Conservation (phyloP, 495 filamentous ascomycete species). For the Symbiotaphrina buchneri region DNA sequence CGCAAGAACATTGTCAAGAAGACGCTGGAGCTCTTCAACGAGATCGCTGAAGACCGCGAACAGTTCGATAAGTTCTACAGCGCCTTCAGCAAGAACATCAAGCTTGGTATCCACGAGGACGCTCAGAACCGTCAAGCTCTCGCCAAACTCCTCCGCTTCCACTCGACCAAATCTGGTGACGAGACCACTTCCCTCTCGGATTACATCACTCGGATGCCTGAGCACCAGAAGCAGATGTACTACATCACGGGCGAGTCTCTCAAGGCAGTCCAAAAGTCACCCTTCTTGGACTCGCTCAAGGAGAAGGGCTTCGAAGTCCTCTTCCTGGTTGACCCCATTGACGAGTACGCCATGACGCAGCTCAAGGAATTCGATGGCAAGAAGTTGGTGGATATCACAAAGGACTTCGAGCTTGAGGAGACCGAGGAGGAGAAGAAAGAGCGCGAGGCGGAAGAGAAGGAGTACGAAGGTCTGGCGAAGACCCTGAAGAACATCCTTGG, state of each 20-base stretch:
- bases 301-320: conserved; percentile 99
- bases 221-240: conserved; percentile 99
- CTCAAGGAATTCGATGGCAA: conserved; percentile 99
- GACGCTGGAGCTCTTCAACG: conserved; percentile 93
- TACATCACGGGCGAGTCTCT: conserved; percentile 99
- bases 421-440: conserved; percentile 96
- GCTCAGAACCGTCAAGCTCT: conserved; percentile 85
- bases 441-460: conserved; percentile 94
- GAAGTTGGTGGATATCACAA: conserved; percentile 99
- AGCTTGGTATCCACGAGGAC: conserved; percentile 99
- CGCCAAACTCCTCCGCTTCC: conserved; percentile 96
- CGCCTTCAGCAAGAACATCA: conserved; percentile 99
- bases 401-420: conserved; percentile 99
- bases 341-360: conserved; percentile 99
- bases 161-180: conserved; percentile 96
- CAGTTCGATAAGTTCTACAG: conserved; percentile 99
- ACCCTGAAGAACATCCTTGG: conserved; percentile 95
- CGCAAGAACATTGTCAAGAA: conserved; percentile 99
- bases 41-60: conserved; percentile 98
- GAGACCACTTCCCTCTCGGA: conserved; percentile 84
- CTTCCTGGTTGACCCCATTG: conserved; percentile 97
- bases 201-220: conserved; percentile 96
- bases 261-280: conserved; percentile 94
- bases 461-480: conserved; percentile 85
- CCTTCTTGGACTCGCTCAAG: conserved; percentile 97